Conservation (phyloP, 306 rosid genomes). For the Lathyrus aphaca region DNA sequence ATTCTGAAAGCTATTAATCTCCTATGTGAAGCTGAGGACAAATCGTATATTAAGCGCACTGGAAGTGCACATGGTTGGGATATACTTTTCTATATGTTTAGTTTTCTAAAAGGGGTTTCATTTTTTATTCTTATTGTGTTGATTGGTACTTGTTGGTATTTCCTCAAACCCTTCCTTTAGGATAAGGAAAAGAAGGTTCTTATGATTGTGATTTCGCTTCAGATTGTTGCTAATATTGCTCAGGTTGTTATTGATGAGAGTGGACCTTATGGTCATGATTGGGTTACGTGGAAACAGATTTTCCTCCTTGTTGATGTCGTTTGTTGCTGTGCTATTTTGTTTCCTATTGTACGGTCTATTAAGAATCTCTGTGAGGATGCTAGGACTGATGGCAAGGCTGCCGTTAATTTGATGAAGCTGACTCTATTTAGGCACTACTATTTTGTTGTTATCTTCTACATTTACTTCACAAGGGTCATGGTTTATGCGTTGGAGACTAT, state of each 20-base stretch:
- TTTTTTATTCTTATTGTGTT: slow-evolving; percentile 83
- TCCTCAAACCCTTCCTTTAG: slow-evolving; percentile 83
- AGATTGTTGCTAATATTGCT: slow-evolving; percentile 84
- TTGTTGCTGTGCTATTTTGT: too few species aligned
- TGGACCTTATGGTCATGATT: too few species aligned
- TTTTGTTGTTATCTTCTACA: slow-evolving; percentile 86
- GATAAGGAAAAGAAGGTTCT: slow-evolving; percentile 94
- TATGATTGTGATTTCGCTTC: slow-evolving; percentile 90
- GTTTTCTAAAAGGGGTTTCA: slow-evolving; percentile 82
- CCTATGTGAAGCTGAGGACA: slow-evolving; percentile 83
- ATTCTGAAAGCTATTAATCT: slow-evolving; percentile 75
- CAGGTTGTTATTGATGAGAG: too few species aligned
- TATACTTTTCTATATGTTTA: slow-evolving; percentile 81
- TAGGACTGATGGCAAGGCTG: too few species aligned
- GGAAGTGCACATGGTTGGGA: too few species aligned
- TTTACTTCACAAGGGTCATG: slow-evolving; percentile 90
- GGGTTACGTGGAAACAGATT: too few species aligned
- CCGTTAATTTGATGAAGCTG: too few species aligned
- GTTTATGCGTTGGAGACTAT: slow-evolving; percentile 89
- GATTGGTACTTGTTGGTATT: slow-evolving; percentile 97
- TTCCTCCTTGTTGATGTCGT: too few species aligned
- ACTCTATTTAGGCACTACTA: slow-evolving; percentile 89
- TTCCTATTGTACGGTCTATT: too few species aligned
- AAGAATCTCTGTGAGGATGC: too few species aligned
- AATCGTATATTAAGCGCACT: too few species aligned